Base-by-base conservation (phyloP, 345 rosid genomes). In the Moricandia moricandioides region DNA sequence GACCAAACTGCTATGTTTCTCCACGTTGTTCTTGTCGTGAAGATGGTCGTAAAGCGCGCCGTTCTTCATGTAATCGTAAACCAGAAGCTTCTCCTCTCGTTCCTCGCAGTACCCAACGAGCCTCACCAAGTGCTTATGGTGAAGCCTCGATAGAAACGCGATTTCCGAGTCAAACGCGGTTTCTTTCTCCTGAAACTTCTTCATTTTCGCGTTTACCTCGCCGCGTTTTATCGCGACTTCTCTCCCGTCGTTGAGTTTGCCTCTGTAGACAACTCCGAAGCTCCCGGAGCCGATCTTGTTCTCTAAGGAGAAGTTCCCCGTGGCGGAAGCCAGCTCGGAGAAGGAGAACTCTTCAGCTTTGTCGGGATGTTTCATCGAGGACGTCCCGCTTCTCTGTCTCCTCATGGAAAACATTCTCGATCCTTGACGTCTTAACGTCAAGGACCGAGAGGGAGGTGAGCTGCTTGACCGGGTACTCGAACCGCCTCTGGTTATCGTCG, bases 161-260 rank as follows among this genome's bases (percentile, higher is more conserved):
- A 95, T 72, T 58, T 92, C 99, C 0, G 98, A 92, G 2, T 92
- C 98, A 8, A 95, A 92, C 7, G 98, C 97, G 35, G 82, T 89
- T 83, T 92, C 99, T 73, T 90, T 95, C 79, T 92, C 99, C 43
- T 92, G 99, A 54, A 86, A 78, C 55, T 86, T 95, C 89, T 90
- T 90, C 29, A 67, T 62, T 67, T 75, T 92, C 18, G 85, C 80
- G 21, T 81, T 81, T 2, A 89, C 87, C 52, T 95, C 99, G 0
- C 97, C 92, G 74, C 98, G 86, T 77, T 95, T 95, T 45, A 92
- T 88, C 4, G 98, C 98, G 4, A 95, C 99, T 45, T 95, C 94
- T 3, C 88, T 86, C 7, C 97, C 96, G 62, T 90, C 96, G 0
- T 5, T 21, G 55, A 95, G 78, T 72, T 89, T 92, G 0, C 94